Base-by-base conservation (phyloP, 2,329 filamentous ascomycete genomes). In the Talaromyces sp. region DNA sequence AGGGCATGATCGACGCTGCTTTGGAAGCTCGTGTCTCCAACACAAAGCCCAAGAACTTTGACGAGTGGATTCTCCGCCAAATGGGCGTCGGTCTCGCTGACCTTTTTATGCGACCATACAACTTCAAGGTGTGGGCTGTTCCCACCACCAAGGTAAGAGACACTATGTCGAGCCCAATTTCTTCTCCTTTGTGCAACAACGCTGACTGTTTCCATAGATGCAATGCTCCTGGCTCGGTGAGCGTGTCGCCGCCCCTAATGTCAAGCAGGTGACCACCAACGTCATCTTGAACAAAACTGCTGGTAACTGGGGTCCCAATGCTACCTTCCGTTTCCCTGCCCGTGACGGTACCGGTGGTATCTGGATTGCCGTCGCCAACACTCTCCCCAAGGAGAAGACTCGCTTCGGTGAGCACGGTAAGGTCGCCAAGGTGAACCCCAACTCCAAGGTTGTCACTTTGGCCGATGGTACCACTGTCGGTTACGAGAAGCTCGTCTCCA, bases 71-170 rank as follows among this genome's bases (percentile, higher is more conserved):
- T 71, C 75, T 97, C 68, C 87, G 94, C 70, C 95, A 89, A 81
- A 92, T 89, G 79, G 94, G 94, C 69, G 80, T 84, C 68, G 93
- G 93, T 68, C 83, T 99, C 70, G 93, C 92, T 65, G 86, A 99
- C 75, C 83, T 93, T 68, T 99, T 99, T 84, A 99, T 99, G 94
- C 84, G 94, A 69, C 94, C 94, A 56, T 99, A 99, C 84, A 99
- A 99, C 85, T 99, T 88, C 87, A 99, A 99, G 81, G 94, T 99
- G 73, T 99, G 94, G 94, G 94, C 94, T 63, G 93, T 97, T 68
- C 94, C 94, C 60, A 97, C 93, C 58, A 96, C 89, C 66, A 96
- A 96, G 86, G 91, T 95, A 82, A 69, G 28, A 48, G 5, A 81
- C 63, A 33, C 28, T 9, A 40, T 21, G 10, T 17, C 22, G 11